Evolutionary conservation across 352 stramenopile species (phyloP).

Genomic region (Phytophthora macrochlamydospora): DNA sequence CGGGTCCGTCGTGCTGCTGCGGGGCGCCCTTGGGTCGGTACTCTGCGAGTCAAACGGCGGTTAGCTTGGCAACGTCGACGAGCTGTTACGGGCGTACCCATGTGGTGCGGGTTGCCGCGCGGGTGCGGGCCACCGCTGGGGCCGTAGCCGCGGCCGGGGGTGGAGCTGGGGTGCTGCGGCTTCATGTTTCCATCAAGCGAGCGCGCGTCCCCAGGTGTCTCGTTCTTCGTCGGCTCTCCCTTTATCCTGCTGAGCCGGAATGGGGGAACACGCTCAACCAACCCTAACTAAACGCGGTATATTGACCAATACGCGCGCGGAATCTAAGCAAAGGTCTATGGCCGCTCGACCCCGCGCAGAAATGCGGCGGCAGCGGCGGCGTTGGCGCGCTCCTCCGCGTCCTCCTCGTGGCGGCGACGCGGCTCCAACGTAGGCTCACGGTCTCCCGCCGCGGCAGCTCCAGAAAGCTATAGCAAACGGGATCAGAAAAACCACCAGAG

Average conservation of each 20-base stretch:
- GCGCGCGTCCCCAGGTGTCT: constrained; percentile 5
- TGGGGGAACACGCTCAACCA: constrained; percentile 29
- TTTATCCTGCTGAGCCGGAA: constrained; percentile 10
- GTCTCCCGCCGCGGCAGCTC: not conserved
- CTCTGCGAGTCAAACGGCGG: constrained; percentile 19
- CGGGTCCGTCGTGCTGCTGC: constrained; percentile 34
- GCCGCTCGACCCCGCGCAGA: constrained; percentile 2
- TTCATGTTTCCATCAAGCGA: constrained; percentile 64
- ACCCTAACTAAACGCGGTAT: not conserved
- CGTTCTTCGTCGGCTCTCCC: constrained; percentile 36
- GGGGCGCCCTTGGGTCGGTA: constrained; percentile 45
- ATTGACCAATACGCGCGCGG: too few relatives aligned
- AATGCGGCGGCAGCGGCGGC: constrained; percentile 41
- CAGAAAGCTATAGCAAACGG: constrained; percentile 16
- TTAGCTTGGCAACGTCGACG: not conserved
- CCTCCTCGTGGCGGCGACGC: constrained; percentile 20
- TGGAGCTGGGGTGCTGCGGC: constrained; percentile 45
- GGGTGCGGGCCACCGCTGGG: constrained; percentile 31
- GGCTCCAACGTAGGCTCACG: not conserved
- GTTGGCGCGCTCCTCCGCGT: constrained; percentile 35
- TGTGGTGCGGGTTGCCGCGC: constrained; percentile 46
- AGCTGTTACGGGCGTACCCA: constrained; percentile 24
- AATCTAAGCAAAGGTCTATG: too few relatives aligned
- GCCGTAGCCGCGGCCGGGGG: constrained; percentile 36
- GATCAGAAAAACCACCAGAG: constrained; percentile 19